Conservation (phyloP, 2,329 filamentous ascomycete species). For the Aspergillus puulaauensis region DNA sequence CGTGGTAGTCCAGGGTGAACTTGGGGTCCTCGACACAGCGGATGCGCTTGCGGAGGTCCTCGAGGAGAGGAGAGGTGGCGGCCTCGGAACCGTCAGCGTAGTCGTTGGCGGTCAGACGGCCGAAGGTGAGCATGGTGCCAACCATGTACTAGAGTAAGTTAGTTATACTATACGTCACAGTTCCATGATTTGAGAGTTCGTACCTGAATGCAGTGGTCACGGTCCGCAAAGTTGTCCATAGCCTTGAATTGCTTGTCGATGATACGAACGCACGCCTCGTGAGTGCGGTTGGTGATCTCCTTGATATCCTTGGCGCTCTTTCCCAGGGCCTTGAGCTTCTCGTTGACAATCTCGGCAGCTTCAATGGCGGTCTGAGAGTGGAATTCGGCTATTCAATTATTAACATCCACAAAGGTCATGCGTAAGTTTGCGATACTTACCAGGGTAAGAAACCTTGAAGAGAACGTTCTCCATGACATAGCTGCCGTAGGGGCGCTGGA, state of each 20-base stretch:
- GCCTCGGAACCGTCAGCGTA: slow-evolving; percentile 93
- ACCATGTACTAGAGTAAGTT: slow-evolving; percentile 74
- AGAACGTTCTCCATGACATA: slow-evolving; percentile 99
- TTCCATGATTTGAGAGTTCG: slow-evolving; percentile 7
- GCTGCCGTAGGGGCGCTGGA: slow-evolving; percentile 93
- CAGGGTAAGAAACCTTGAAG: slow-evolving; percentile 99
- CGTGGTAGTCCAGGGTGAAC: slow-evolving; percentile 94
- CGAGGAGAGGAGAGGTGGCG: slow-evolving; percentile 83
- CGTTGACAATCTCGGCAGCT: slow-evolving; percentile 83
- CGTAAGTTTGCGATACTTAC: slow-evolving; percentile 49
- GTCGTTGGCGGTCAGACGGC: slow-evolving; percentile 88
- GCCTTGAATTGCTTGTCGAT: slow-evolving; percentile 99
- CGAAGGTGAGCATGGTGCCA: slow-evolving; percentile 91
- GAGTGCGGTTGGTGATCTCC: slow-evolving; percentile 87
- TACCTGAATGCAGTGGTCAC: slow-evolving; percentile 95
- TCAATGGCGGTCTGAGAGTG: slow-evolving; percentile 98
- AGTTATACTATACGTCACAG: slow-evolving; percentile 13
- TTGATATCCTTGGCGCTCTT: slow-evolving; percentile 95
- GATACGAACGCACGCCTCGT: slow-evolving; percentile 97
- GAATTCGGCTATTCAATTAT: slow-evolving; percentile 70
- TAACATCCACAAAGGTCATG: background rate
- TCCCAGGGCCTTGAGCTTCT: slow-evolving; percentile 76
- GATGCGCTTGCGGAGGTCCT: slow-evolving; percentile 90
- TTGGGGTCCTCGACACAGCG: slow-evolving; percentile 93
- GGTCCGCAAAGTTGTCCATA: slow-evolving; percentile 99